These are phyloP conservation scores for Diaporthe aspalathi DNA, from an alignment of 2,329 filamentous ascomycete genomes.

Conservation along the genomic window DNA sequence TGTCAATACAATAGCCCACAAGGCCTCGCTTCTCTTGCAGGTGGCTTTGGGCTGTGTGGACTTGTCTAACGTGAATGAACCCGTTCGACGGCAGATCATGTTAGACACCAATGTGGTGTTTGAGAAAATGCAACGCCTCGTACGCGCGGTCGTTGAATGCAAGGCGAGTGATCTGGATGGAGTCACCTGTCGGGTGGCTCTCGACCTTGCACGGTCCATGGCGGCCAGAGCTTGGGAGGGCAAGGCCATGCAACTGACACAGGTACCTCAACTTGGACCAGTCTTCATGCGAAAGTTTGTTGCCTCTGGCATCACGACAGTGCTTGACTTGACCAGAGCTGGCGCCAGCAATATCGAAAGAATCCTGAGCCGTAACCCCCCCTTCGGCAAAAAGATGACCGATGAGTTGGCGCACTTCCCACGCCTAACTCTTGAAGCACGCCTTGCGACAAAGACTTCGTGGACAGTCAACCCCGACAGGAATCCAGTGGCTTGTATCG, in stretches of 20 bases:
- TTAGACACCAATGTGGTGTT: slow-evolving; percentile 74
- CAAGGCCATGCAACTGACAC: slow-evolving; percentile 81
- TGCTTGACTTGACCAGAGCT: slow-evolving; percentile 75
- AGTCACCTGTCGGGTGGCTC: slow-evolving; percentile 71
- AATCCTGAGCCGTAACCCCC: slow-evolving; percentile 81
- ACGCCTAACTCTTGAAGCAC: slow-evolving; percentile 54
- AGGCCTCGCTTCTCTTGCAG: slow-evolving; percentile 83
- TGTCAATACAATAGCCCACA: slow-evolving; percentile 75
- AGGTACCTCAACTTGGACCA: slow-evolving; percentile 82
- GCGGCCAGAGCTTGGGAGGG: slow-evolving; percentile 84
- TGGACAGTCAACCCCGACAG: not conserved
- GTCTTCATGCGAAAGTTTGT: slow-evolving; percentile 81
- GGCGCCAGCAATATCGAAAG: slow-evolving; percentile 81
- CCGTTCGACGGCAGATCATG: slow-evolving; percentile 57
- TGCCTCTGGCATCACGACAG: slow-evolving; percentile 74
- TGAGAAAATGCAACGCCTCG: slow-evolving; percentile 74
- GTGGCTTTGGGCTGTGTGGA: slow-evolving; percentile 70
- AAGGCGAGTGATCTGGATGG: slow-evolving; percentile 71
- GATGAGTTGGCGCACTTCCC: slow-evolving; percentile 78
- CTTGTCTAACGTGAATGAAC: slow-evolving; percentile 57
- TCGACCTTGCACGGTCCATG: slow-evolving; percentile 83
- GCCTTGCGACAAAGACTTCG: not conserved
- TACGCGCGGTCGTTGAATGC: slow-evolving; percentile 82
- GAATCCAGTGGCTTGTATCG: slow-evolving; percentile 66
- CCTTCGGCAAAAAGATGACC: slow-evolving; percentile 79